phyloP scores from a whole-genome alignment of 2,329 filamentous ascomycete genomes.

The Simplicillium sp. region DNA sequence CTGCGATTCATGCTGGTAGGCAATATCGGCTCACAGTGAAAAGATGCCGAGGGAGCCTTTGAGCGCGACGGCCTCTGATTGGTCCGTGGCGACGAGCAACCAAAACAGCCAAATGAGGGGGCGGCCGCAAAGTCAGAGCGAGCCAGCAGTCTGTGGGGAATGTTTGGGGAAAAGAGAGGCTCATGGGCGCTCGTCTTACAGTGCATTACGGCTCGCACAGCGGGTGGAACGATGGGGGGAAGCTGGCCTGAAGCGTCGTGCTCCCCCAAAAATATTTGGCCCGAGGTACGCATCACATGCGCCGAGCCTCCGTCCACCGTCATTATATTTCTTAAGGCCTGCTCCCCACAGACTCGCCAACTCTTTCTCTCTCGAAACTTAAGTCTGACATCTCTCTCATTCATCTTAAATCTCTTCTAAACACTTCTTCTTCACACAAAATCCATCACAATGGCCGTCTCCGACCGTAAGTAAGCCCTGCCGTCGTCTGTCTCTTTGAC shows the following conservation, averaged over 20 bases:
- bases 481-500: not conserved
- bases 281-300: slow-evolving; percentile 24
- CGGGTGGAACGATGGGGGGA: too few relatives aligned
- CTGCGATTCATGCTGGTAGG: too few relatives aligned
- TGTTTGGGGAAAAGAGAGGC: not conserved
- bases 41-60: slow-evolving; percentile 3
- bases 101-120: not conserved
- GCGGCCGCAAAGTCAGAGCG: not conserved
- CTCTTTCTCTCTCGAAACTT: not conserved
- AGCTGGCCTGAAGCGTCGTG: too few relatives aligned
- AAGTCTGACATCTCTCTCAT: not conserved
- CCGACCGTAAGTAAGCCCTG: slow-evolving; percentile 4
- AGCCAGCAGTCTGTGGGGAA: not conserved
- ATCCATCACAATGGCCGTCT: slow-evolving; percentile 6
- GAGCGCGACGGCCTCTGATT: slow-evolving; percentile 4
- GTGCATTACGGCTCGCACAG: too few relatives aligned
- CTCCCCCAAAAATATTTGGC: slow-evolving; percentile 1
- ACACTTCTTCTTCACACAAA: not conserved
- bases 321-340: slow-evolving; percentile 4
- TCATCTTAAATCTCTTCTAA: slow-evolving; percentile 1
- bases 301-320: slow-evolving; percentile 1
- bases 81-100: not conserved
- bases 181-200: too few relatives aligned
- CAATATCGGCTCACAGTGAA: not conserved
- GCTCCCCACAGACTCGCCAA: not conserved